These are phyloP conservation scores for Metarhizium anisopliae DNA, from an alignment of 2,329 filamentous ascomycete species.

Conservation along the genomic window DNA sequence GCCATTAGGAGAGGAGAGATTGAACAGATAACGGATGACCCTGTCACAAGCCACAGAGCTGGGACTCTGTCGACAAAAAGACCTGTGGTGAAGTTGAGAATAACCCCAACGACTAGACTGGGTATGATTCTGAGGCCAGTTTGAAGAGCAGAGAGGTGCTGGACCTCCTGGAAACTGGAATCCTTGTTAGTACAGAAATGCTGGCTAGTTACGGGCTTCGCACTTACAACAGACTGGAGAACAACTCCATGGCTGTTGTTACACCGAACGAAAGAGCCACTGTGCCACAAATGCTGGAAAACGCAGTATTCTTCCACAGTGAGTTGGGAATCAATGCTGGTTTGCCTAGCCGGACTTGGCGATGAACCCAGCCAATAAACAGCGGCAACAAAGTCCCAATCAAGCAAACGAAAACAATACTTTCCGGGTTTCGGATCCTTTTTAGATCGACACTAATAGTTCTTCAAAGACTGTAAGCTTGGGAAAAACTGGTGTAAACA, in stretches of 20 bases:
- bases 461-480: conserved; percentile 8
- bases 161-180: conserved; percentile 40
- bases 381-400: conserved; percentile 32
- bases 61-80: conserved; percentile 34
- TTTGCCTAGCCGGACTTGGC: conserved; percentile 32
- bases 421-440: conserved; percentile 32
- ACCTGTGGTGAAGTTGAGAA: conserved; percentile 34
- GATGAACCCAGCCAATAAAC: conserved; percentile 46
- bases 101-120: conserved; percentile 31
- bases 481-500: no score
- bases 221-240: conserved; percentile 38
- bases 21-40: conserved; percentile 32
- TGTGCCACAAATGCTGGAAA: conserved; percentile 44
- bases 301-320: conserved; percentile 49
- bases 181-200: background rate
- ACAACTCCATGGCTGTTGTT: conserved; percentile 36
- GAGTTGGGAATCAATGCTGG: conserved; percentile 54
- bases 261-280: conserved; percentile 37
- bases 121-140: conserved; percentile 38
- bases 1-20: conserved; percentile 46
- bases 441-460: conserved; percentile 28
- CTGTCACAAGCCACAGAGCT: conserved; percentile 28
- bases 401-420: conserved; percentile 36
- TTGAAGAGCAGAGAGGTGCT: conserved; percentile 33
- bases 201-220: no score